Percentiles rank a stretch among this genome's conserved stretches.
phyloP scores from a whole-genome alignment of 768 basidiomycete genomes.

The Lactarius hatsudake region DNA sequence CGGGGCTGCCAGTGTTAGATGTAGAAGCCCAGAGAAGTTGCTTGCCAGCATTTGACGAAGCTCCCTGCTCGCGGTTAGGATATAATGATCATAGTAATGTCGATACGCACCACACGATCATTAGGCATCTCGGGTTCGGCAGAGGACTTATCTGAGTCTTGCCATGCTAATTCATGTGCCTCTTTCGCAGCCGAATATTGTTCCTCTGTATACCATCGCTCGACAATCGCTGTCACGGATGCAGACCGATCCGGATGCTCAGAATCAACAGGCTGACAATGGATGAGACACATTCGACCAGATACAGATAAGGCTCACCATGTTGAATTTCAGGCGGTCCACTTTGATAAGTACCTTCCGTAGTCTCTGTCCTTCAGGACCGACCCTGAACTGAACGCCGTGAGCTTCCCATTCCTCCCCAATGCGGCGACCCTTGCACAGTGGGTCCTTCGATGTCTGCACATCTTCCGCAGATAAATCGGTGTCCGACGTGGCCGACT shows the following conservation, averaged over 20 bases:
- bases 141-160: slow-evolving; percentile 47
- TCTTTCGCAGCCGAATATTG: slow-evolving; percentile 66
- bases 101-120: slow-evolving; percentile 29
- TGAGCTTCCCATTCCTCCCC: slow-evolving; percentile 78
- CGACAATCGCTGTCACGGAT: slow-evolving; percentile 70
- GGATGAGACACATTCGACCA: slow-evolving; percentile 19
- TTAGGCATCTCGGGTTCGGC: slow-evolving; percentile 44
- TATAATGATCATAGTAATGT: not conserved
- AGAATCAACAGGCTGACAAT: slow-evolving; percentile 68
- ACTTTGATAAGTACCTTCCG: slow-evolving; percentile 71
- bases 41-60: slow-evolving; percentile 46
- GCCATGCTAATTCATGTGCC: slow-evolving; percentile 63
- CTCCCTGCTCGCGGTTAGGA: slow-evolving; percentile 8
- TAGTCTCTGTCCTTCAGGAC: slow-evolving; percentile 63
- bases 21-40: slow-evolving; percentile 67
- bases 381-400: slow-evolving; percentile 69
- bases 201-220: slow-evolving; percentile 75
- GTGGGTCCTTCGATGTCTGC: slow-evolving; percentile 45
- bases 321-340: slow-evolving; percentile 63
- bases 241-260: slow-evolving; percentile 70
- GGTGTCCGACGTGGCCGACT: slow-evolving; percentile 47
- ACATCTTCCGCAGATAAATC: slow-evolving; percentile 51
- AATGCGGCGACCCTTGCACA: slow-evolving; percentile 55
- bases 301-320: slow-evolving; percentile 51
- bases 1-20: slow-evolving; percentile 35